Percentiles rank a stretch among this genome's conserved stretches.
Conservation (phyloP, 768 basidiomycete species). For the Trametes maxima region DNA sequence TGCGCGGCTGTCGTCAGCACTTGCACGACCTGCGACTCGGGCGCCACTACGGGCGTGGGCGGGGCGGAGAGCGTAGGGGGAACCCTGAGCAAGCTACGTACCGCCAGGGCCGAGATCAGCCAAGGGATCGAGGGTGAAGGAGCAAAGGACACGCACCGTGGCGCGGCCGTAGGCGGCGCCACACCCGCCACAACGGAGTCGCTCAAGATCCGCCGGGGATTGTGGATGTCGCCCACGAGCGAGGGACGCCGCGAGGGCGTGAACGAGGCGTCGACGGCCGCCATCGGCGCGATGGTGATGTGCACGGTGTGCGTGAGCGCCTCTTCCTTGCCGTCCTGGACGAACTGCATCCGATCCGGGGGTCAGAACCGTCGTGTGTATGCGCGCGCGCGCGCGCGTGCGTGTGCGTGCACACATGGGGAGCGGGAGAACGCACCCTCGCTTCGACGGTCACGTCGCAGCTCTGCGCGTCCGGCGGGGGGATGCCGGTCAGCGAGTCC, state of each 20-base stretch:
- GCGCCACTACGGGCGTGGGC: constrained; percentile 40
- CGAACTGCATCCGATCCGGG: constrained; percentile 47
- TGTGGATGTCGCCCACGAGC: constrained; percentile 45
- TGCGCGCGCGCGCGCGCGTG: constrained; percentile 10
- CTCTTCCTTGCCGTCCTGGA: constrained; percentile 76
- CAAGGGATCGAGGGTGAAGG: neutral
- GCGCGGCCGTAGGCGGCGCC: constrained; percentile 34
- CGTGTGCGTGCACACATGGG: neutral
- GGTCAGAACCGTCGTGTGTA: constrained; percentile 17
- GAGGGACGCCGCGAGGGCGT: constrained; percentile 50
- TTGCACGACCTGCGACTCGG: constrained; percentile 74
- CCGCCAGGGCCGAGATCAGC: neutral
- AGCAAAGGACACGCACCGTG: constrained; percentile 31
- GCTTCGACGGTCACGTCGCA: constrained; percentile 78
- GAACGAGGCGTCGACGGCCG: constrained; percentile 48
- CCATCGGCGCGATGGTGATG: constrained; percentile 71
- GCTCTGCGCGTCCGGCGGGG: constrained; percentile 73
- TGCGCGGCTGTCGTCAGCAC: constrained; percentile 78
- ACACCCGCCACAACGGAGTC: constrained; percentile 37
- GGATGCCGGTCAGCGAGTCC: constrained; percentile 80
- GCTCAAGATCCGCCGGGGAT: constrained; percentile 43
- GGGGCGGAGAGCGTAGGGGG: constrained; percentile 34
- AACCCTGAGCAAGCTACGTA: constrained; percentile 35
- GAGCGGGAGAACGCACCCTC: constrained; percentile 51
- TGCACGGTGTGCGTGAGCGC: constrained; percentile 66